Percentiles rank a stretch among this genome's conserved stretches.
Conservation (phyloP, 768 basidiomycete species). For the Boletellus ananas region DNA sequence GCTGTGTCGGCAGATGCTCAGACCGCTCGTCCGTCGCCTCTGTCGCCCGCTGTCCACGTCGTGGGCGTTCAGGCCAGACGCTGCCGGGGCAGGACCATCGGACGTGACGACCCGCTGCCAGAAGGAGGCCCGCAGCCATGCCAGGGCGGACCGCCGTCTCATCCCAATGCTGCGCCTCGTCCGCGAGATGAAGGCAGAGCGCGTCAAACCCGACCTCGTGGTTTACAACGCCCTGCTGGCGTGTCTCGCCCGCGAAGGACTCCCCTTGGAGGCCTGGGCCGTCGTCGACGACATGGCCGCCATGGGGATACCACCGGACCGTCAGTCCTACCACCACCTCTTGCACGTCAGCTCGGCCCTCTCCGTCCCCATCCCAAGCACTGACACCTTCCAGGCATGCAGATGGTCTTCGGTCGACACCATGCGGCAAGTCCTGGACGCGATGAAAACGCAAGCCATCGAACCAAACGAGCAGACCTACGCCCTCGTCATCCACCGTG, state of each 20-base stretch:
- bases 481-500: conserved; percentile 48
- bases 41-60: not conserved
- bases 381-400: conserved; percentile 41
- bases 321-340: conserved; percentile 54
- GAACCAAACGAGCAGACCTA: conserved; percentile 52
- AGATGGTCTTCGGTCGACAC: conserved; percentile 35
- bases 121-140: conserved; percentile 28
- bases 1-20: conserved; percentile 19
- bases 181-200: conserved; percentile 53
- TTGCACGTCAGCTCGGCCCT: conserved; percentile 46
- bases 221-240: conserved; percentile 58
- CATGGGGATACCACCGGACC: conserved; percentile 45
- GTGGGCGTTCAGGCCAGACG: conserved; percentile 27
- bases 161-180: conserved; percentile 43
- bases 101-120: conserved; percentile 30
- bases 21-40: not conserved
- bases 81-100: not conserved
- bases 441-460: conserved; percentile 50
- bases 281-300: conserved; percentile 66
- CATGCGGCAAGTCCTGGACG: conserved; percentile 48
- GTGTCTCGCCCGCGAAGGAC: conserved; percentile 41
- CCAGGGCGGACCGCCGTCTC: conserved; percentile 36
- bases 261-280: conserved; percentile 55
- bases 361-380: not conserved
- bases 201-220: conserved; percentile 48